Base-by-base conservation (phyloP, 495 filamentous ascomycete genomes). In the Paragyromitra xinjiangensis region DNA sequence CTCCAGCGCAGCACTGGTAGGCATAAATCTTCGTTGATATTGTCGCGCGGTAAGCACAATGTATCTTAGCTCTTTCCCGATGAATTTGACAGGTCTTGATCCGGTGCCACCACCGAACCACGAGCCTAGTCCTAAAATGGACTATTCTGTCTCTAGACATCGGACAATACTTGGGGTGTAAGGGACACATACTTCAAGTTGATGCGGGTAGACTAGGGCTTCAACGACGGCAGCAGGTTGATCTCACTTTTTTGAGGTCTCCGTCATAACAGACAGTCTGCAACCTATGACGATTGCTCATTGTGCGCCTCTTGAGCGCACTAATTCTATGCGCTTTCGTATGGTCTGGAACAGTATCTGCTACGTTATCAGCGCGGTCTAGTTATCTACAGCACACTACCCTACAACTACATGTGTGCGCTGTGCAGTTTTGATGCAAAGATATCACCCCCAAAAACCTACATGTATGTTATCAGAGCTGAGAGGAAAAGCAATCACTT, bases 31-130 rank as follows among this genome's bases (percentile, higher is more conserved):
- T 51, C 56, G 5, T 19, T 29, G 63, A 6, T 16, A 64, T 55
- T 37, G 14, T 66, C 26, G 50, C 40, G 40, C 62, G 51, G 71
- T 73, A 50, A 37, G 22, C 34, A 63, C 42, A 26, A 44, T 34
- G 58, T 51, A 39, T 51, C 22, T 58, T 45, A 24, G 29, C 53
- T 56, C 48, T 53, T 53, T 45, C 40, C 44, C 22, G 8, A 34
- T 55, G n/a, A 26, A 63, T 61, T 40, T 39, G 42, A 34, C 42
- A 63, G 59, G 58, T 51, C 26, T 48, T 34, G 40, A 50, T 45
- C 12, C 58, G 7, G 56, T 37, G 29, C 39, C 26, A 16, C 58
- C 37, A 62, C 55, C 26, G 6, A 58, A 34, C n/a, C 29, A 34
- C 42, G 12, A 48, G 61, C 16, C 8, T 64, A 39, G 26, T 44